These are phyloP conservation scores for Apophysomyces ossiformis DNA, from an alignment of 371 early-diverging fungal species.

Conservation along the genomic window DNA sequence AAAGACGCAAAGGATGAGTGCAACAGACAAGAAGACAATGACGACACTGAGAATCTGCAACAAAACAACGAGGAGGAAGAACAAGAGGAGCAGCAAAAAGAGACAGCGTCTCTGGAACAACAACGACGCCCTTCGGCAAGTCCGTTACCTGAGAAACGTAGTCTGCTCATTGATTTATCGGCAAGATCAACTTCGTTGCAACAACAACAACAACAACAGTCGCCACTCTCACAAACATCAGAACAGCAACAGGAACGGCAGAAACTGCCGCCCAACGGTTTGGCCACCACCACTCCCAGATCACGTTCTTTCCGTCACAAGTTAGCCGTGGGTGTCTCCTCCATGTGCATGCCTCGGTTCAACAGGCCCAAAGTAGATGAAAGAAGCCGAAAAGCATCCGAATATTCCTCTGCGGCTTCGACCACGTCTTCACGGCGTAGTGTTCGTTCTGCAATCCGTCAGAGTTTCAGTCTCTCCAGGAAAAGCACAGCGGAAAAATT, in stretches of 20 bases:
- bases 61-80: neutral
- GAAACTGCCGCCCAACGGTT: neutral
- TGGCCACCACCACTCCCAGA: neutral
- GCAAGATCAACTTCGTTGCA: no score
- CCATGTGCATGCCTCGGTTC: constrained; percentile 1
- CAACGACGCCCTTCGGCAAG: neutral
- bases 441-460: neutral
- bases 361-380: neutral
- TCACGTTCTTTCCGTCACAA: neutral
- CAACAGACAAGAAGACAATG: neutral
- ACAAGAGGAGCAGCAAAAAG: neutral
- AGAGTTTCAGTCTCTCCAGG: neutral
- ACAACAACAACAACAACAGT: neutral
- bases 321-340: neutral
- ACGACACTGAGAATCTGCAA: neutral
- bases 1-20: neutral
- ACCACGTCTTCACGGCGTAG: neutral
- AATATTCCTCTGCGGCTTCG: neutral
- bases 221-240: neutral
- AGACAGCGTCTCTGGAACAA: neutral
- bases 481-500: neutral
- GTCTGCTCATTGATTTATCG: no score
- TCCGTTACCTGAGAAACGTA: no score
- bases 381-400: neutral
- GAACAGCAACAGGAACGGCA: neutral